Base-by-base conservation (phyloP, 108 stramenopile species). In the Fragilariopsis cylindrus region DNA sequence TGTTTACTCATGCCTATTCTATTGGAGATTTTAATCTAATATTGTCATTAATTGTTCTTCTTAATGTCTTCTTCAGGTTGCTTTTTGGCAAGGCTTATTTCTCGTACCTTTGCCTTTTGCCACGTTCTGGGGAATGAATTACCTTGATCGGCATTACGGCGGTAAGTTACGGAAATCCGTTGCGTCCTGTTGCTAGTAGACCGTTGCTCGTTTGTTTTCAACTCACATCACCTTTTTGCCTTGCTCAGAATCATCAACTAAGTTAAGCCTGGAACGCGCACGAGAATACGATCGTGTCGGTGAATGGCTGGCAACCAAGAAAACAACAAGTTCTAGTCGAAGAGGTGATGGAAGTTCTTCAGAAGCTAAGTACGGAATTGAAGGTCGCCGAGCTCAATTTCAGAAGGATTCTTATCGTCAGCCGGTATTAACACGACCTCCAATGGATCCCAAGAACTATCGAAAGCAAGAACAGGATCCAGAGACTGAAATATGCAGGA, bases 231-330 rank as follows among this genome's bases (percentile, higher is more conserved):
- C 18, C 19, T 60, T 70, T 18, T 62, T 48, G 43, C 45, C 45
- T 9, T 57, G 18, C 7, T 9, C 57, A 75, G 82, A 85, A 57
- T 90, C 92, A 18, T 88, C 87, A 52, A 86, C 74, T 43, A 82
- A 81, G 72, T 69, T 96, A 43, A 85, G 84, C 73, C 71, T 96
- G 68, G 95, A 96, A 79, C 86, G 92, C 13, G 95, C 95, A 12
- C 72, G 91, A n/a, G 91, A 92, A 66, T 85, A 89, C 62, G 95
- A 96, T 86, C 83, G 87, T 52, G 75, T 79, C 11, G 76, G 72
- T 75, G 86, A 88, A 4, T 55, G 81, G 52, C 40, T 76, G 43
- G 78, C 81, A 43, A 42, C 47, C 13, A 67, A 60, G 39, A 72
- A 72, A 16, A 54, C 30, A 39, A 12, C 47, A 63, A 63, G 62